These are phyloP conservation scores for Danielia oregonensis DNA, from an alignment of 805 yeast species.

Conservation along the genomic window DNA sequence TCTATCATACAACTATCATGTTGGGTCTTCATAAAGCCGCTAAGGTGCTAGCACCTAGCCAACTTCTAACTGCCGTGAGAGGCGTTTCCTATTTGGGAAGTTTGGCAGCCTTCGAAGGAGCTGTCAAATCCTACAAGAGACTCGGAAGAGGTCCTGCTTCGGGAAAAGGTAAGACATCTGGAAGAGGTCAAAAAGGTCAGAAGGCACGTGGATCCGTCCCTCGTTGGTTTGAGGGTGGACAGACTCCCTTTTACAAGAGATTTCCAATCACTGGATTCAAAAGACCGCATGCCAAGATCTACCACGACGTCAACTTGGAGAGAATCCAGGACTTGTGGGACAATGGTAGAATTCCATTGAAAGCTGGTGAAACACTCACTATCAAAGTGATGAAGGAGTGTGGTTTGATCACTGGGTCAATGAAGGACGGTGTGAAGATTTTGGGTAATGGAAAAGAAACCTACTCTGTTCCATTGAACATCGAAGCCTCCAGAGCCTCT, in stretches of 20 bases:
- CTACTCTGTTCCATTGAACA: conserved; percentile 58
- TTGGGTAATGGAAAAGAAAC: conserved; percentile 57
- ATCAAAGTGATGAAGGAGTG: conserved; percentile 73
- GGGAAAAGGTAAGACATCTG: conserved; percentile 90
- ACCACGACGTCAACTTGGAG: conserved; percentile 60
- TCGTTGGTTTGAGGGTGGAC: conserved; percentile 98
- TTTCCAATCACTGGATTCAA: conserved; percentile 89
- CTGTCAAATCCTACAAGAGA: conserved; percentile 61
- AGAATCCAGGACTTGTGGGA: conserved; percentile 70
- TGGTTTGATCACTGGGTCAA: conserved; percentile 68
- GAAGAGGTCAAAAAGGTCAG: conserved; percentile 98
- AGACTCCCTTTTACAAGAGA: conserved; percentile 81
- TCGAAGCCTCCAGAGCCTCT: conserved; percentile 84
- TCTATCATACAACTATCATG: conserved; percentile 1
- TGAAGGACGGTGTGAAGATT: conserved; percentile 78
- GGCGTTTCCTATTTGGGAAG: conserved; percentile 47
- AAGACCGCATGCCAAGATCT: conserved; percentile 52
- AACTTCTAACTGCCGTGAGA: conserved; percentile 21
- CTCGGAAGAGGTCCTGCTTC: conserved; percentile 97
- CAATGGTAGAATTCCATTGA: conserved; percentile 56
- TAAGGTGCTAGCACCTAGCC: conserved; percentile 3
- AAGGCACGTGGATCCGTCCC: conserved; percentile 91
- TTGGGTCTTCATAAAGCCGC: conserved; percentile 2
- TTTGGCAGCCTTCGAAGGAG: conserved; percentile 57
- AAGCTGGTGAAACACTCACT: conserved; percentile 60